Percentiles rank a stretch among this genome's conserved stretches.
Conservation (phyloP, 176 grass and related monocot genomes). For the Alloteropsis semialata region DNA sequence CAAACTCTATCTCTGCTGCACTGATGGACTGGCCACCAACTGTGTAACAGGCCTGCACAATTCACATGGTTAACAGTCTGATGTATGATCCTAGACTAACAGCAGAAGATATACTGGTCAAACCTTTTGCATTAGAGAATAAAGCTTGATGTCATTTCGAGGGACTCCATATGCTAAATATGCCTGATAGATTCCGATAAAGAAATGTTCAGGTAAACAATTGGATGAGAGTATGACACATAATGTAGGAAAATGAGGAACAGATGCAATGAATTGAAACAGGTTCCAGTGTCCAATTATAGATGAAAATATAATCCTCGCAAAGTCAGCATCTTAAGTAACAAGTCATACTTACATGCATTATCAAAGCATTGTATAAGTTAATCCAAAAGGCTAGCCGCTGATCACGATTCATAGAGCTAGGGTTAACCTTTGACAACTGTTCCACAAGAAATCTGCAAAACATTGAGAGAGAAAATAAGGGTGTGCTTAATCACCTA, state of each 20-base stretch:
- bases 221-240: background rate
- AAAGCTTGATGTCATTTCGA: constrained; percentile 90
- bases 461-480: constrained; percentile 16
- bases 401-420: constrained; percentile 59
- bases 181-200: constrained; percentile 49
- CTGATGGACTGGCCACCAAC: constrained; percentile 86
- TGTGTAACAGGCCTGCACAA: constrained; percentile 83
- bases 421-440: constrained; percentile 77
- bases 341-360: constrained; percentile 86
- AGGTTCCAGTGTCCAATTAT: background rate
- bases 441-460: constrained; percentile 94
- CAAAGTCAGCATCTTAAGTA: background rate
- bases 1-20: constrained; percentile 94
- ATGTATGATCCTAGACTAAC: constrained; percentile 13
- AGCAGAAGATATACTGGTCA: constrained; percentile 21
- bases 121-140: constrained; percentile 99
- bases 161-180: constrained; percentile 98
- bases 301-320: constrained; percentile 12
- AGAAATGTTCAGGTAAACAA: constrained; percentile 9
- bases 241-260: background rate
- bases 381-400: constrained; percentile 98
- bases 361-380: constrained; percentile 93
- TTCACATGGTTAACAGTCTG: background rate
- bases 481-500: background rate
- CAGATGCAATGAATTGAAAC: background rate